Conservation (phyloP, 2,329 filamentous ascomycete species). For the Claviceps maximensis region DNA sequence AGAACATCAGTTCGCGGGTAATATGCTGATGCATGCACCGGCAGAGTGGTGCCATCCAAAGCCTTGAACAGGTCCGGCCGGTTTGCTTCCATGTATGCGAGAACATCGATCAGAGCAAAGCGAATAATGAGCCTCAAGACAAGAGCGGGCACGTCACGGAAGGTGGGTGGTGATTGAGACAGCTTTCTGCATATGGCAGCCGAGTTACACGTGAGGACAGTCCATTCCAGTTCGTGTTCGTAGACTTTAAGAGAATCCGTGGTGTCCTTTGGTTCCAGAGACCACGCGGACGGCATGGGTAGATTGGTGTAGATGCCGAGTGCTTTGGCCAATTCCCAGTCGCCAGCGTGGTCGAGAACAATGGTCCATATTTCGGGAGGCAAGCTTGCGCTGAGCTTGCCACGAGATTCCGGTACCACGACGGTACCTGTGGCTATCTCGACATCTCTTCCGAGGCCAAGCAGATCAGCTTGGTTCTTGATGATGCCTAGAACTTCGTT, state of each 20-base stretch:
- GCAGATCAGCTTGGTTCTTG: slow-evolving; percentile 62
- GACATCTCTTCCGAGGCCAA: slow-evolving; percentile 60
- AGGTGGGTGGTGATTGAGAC: slow-evolving; percentile 54
- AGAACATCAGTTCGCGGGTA: slow-evolving; percentile 76
- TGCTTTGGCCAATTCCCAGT: slow-evolving; percentile 82
- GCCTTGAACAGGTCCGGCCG: slow-evolving; percentile 66
- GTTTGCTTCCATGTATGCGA: slow-evolving; percentile 53
- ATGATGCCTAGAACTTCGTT: slow-evolving; percentile 62
- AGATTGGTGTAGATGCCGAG: slow-evolving; percentile 71
- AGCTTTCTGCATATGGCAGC: slow-evolving; percentile 62
- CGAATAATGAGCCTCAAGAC: slow-evolving; percentile 85
- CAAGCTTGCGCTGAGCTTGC: slow-evolving; percentile 33
- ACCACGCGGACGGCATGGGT: slow-evolving; percentile 59
- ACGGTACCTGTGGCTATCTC: slow-evolving; percentile 35
- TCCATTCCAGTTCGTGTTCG: slow-evolving; percentile 72
- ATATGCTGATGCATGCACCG: slow-evolving; percentile 76
- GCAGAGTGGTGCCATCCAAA: slow-evolving; percentile 73
- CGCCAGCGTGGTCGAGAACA: slow-evolving; percentile 68
- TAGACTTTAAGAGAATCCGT: slow-evolving; percentile 56
- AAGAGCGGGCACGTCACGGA: slow-evolving; percentile 60
- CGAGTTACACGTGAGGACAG: slow-evolving; percentile 60
- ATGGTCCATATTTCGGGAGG: slow-evolving; percentile 85
- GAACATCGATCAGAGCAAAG: slow-evolving; percentile 68
- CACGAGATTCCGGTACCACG: slow-evolving; percentile 20
- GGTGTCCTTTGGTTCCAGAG: slow-evolving; percentile 40